These are phyloP conservation scores for Venturiaceae sp. DNA, from an alignment of 2,329 filamentous ascomycete genomes.

Conservation along the genomic window DNA sequence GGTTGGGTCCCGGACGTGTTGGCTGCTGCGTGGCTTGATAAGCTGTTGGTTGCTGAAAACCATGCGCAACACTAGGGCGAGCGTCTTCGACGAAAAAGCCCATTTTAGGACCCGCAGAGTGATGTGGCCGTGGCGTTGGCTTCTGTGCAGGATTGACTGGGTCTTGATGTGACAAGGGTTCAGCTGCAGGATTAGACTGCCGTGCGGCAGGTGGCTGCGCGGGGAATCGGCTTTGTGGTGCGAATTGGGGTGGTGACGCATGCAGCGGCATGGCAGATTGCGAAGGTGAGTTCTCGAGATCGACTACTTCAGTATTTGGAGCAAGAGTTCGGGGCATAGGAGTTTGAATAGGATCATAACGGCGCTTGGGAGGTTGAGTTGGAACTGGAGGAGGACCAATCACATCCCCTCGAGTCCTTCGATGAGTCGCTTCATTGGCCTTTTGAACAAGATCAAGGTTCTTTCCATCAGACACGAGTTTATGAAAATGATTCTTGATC, in stretches of 20 bases:
- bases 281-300: constrained; percentile 23
- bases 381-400: constrained; percentile 38
- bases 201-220: background rate
- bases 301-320: constrained; percentile 31
- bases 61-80: constrained; percentile 4
- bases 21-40: background rate
- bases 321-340: constrained; percentile 31
- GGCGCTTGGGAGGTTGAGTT: constrained; percentile 34
- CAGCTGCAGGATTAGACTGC: background rate
- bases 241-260: constrained; percentile 11
- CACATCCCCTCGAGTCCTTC: constrained; percentile 33
- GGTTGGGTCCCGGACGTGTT: background rate
- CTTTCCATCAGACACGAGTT: constrained; percentile 33
- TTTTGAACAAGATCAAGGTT: constrained; percentile 28
- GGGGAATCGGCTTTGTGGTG: constrained; percentile 10
- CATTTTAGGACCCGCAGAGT: background rate
- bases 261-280: constrained; percentile 11
- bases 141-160: constrained; percentile 11
- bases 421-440: constrained; percentile 31
- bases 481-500: constrained; percentile 39
- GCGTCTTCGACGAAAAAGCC: constrained; percentile 18
- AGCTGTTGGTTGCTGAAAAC: background rate
- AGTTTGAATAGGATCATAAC: constrained; percentile 33
- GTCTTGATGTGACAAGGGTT: constrained; percentile 10
- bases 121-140: background rate